Base-by-base conservation (phyloP, 192 early-diverging fungal species). In the Linnemannia zychae region DNA sequence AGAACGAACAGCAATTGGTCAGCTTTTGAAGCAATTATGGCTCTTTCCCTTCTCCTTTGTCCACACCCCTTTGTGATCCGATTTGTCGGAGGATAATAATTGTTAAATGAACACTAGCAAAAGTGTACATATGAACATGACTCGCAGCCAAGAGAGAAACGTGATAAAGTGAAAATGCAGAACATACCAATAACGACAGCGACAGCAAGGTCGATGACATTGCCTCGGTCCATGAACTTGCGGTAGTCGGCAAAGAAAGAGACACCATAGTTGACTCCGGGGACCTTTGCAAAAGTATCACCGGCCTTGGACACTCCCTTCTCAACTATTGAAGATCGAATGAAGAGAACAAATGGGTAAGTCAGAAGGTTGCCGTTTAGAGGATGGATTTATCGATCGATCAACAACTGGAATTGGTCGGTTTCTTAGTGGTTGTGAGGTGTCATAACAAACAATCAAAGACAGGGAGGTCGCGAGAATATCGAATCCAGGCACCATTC, bases 111-210 rank as follows among this genome's bases (percentile, higher is more conserved):
- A 60, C n/a, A 24, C n/a, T 7, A 11, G 3, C 57, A 60, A 31
- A n/a, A n/a, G 12, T 28, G 24, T n/a, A 63, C 6, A 63, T 15
- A 63, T n/a, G 28, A 31, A 63, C 57, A 63, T 63, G 28, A 44
- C 28, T 68, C 5, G 17, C 12, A 7, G 1, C 17, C 11, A 47
- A 47, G 47, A 1, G 34, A 33, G 44, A 47, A 40, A 1, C 40
- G 22, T 72, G 18, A 46, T n/a, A 92, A 88, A 60, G 90, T 85
- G 28, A 75, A 78, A 6, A 85, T 87, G 73, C 88, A 90, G 20
- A 80, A 79, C n/a, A 52, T 84, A 71, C 93, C 94, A 60, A 94
- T 93, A 78, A 94, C 88, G 67, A 94, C 85, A 76, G 93, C 94
- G 28, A 93, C 87, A 71, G 92, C 92, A 72, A 95, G 65, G 66